These are phyloP conservation scores for Thraustochytrium striatum DNA, from an alignment of 352 stramenopile species.

Conservation along the genomic window DNA sequence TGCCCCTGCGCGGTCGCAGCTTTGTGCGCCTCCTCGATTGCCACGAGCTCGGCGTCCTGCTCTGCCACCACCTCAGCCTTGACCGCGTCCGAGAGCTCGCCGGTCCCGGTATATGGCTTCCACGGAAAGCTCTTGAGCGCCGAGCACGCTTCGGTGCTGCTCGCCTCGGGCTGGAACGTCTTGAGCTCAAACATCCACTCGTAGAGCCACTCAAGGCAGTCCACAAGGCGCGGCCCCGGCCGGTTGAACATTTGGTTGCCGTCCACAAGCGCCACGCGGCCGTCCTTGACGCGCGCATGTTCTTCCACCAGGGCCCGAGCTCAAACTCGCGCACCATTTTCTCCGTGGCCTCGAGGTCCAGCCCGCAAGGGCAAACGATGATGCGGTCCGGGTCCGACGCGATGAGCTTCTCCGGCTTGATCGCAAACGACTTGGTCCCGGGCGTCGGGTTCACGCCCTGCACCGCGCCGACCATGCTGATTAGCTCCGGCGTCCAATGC, in stretches of 20 bases:
- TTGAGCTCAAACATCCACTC: neutral
- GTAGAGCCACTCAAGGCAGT: slow-evolving; percentile 66
- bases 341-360: slow-evolving; percentile 60
- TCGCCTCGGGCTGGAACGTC: neutral
- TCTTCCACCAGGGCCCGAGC: slow-evolving; percentile 42
- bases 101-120: neutral
- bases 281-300: slow-evolving; percentile 54
- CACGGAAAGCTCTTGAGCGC: slow-evolving; percentile 1
- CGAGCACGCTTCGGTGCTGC: too few species aligned
- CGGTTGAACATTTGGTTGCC: slow-evolving; percentile 69
- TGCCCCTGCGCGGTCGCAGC: slow-evolving; percentile 65
- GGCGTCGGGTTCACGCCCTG: slow-evolving; percentile 45
- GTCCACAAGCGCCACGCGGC: slow-evolving; percentile 59
- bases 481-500: slow-evolving; percentile 67
- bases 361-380: slow-evolving; percentile 65
- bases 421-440: slow-evolving; percentile 52
- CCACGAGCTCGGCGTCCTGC: neutral
- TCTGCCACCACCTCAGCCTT: neutral
- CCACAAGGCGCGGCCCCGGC: slow-evolving; percentile 61
- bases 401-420: neutral
- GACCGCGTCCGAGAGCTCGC: neutral
- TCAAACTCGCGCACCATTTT: slow-evolving; percentile 53
- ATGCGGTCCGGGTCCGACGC: slow-evolving; percentile 52
- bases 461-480: slow-evolving; percentile 59
- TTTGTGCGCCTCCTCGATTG: slow-evolving; percentile 68